Percentiles rank a stretch among this genome's conserved stretches.
phyloP scores from a whole-genome alignment of 495 filamentous ascomycete species.

The Penicillium pulvis region DNA sequence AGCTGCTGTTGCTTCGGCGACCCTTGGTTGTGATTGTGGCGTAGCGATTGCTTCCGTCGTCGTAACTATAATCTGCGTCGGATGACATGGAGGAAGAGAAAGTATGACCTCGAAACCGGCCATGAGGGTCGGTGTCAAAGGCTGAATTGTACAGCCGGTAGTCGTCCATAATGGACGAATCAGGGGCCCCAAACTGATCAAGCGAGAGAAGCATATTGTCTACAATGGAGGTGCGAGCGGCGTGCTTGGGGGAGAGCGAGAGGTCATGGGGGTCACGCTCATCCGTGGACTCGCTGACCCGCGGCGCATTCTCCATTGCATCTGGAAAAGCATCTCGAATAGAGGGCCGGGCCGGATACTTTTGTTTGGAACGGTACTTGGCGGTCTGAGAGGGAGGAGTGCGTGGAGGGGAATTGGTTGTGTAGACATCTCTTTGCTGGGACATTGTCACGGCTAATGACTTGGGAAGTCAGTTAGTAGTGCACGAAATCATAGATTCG shows the following conservation, averaged over 20 bases:
- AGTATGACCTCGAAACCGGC: conserved; percentile 59
- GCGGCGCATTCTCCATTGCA: conserved; percentile 43
- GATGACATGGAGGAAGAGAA: conserved; percentile 73
- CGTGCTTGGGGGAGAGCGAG: conserved; percentile 71
- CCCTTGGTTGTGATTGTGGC: conserved; percentile 55
- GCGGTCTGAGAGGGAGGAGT: conserved; percentile 46
- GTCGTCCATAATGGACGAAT: conserved; percentile 41
- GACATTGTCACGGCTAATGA: conserved; percentile 34
- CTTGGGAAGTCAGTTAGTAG: conserved; percentile 6
- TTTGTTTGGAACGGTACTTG: conserved; percentile 37
- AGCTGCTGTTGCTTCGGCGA: conserved; percentile 81
- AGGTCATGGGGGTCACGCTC: conserved; percentile 85
- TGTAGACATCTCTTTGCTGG: conserved; percentile 29
- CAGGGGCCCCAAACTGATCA: conserved; percentile 70
- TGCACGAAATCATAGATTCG: conserved; percentile 6
- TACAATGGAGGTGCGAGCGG: conserved; percentile 82
- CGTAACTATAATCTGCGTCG: conserved; percentile 69
- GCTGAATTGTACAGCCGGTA: conserved; percentile 46
- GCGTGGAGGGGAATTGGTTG: conserved; percentile 42
- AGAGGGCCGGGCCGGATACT: conserved; percentile 34
- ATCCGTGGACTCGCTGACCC: conserved; percentile 45
- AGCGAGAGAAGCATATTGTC: conserved; percentile 91
- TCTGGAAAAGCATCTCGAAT: conserved; percentile 56
- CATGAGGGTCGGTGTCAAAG: conserved; percentile 37
- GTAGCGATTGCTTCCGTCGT: conserved; percentile 65